phyloP scores from a whole-genome alignment of 768 basidiomycete species.

The Cystoderma amianthinum region DNA sequence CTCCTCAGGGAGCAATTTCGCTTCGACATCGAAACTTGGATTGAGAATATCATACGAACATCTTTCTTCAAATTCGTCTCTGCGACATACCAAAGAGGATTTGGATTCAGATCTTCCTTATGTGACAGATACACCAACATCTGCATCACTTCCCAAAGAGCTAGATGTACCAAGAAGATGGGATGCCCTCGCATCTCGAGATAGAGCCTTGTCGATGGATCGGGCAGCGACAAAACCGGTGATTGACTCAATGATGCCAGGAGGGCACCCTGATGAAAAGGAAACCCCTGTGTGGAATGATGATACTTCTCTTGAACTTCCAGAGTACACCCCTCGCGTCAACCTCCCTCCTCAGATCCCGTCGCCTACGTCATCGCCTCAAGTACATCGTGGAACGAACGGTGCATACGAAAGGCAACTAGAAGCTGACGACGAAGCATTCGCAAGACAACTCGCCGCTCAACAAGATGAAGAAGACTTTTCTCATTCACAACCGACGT shows the following conservation, averaged over 20 bases:
- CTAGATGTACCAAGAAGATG: background rate
- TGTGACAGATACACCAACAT: background rate
- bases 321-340: background rate
- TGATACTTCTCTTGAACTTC: background rate
- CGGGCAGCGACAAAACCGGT: too few relatives aligned
- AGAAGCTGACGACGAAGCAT: slow-evolving; percentile 32
- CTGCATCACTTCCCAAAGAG: background rate
- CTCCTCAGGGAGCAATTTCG: slow-evolving; percentile 7
- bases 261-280: background rate
- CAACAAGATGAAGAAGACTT: too few relatives aligned
- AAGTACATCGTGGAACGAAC: background rate
- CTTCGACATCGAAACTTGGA: too few relatives aligned
- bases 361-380: too few relatives aligned
- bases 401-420: slow-evolving; percentile 1
- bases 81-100: too few relatives aligned
- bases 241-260: background rate
- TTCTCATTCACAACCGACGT: too few relatives aligned
- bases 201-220: too few relatives aligned
- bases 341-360: background rate
- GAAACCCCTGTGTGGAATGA: background rate
- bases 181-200: too few relatives aligned
- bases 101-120: background rate
- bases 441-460: slow-evolving; percentile 32
- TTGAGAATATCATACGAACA: too few relatives aligned
- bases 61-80: too few relatives aligned